These are phyloP conservation scores for Tuber microsphaerosporum DNA, from an alignment of 495 filamentous ascomycete species.

Conservation along the genomic window DNA sequence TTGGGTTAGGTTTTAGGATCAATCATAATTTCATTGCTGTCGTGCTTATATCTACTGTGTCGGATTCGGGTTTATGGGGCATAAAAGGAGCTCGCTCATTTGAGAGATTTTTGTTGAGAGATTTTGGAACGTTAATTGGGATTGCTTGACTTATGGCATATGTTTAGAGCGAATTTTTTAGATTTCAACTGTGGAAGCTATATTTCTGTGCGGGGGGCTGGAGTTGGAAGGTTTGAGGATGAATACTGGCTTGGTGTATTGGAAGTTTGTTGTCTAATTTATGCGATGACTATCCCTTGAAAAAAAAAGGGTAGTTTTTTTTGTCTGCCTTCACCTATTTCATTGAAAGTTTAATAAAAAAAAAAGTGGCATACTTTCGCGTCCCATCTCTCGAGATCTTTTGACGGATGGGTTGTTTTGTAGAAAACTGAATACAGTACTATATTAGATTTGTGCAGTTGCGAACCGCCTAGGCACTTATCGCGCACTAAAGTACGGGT, in stretches of 20 bases:
- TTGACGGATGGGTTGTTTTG: background rate
- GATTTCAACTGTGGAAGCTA: background rate
- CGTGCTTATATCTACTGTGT: background rate
- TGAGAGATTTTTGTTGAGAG: background rate
- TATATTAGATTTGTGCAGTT: background rate
- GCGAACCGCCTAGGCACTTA: background rate
- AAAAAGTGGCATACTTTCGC: background rate
- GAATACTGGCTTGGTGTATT: background rate
- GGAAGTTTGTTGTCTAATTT: background rate
- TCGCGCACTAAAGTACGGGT: too few relatives aligned
- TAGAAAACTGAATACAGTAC: background rate
- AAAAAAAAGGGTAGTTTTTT: background rate
- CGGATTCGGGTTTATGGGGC: background rate
- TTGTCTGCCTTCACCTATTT: background rate
- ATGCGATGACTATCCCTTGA: background rate
- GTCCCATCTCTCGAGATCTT: background rate
- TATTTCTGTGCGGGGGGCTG: background rate
- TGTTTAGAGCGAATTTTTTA: background rate
- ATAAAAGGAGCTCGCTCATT: background rate
- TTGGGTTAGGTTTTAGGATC: background rate
- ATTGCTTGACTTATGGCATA: background rate
- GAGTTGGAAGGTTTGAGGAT: background rate
- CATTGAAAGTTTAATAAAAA: background rate
- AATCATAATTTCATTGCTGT: background rate
- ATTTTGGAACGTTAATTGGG: background rate